Base-by-base conservation (phyloP, 805 yeast species). In the Nakazawaea wickerhamii region DNA sequence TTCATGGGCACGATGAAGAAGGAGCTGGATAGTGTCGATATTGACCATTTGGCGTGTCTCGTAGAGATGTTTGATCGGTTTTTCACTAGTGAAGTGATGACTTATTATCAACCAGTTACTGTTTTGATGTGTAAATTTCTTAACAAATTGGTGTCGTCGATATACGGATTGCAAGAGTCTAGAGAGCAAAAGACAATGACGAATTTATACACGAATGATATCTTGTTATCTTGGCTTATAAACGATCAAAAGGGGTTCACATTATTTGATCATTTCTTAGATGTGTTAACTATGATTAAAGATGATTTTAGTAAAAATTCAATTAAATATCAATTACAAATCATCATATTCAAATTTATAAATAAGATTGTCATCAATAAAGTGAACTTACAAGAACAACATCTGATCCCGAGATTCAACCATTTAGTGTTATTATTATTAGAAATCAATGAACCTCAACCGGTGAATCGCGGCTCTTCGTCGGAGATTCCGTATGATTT, bases 21-120 rank as follows among this genome's bases (percentile, higher is more conserved):
- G 13, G 27, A 25, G 27, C 13, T 13, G 9, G 27, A 25, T 9
- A 25, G 13, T 13, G 13, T 10, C 27, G 27, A 25, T 25, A 3
- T 25, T 9, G 8, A 19, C 4, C 6, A 35, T 23, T 25, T 23
- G 4, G n/a, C 28, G 4, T 6, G 18, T 7, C 14, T 33, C 20
- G 11, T 35, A 5, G 7, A 6, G 15, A 14, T 35, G 15, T 30
- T 30, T 5, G 41, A 38, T 28, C n/a, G 15, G 6, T 38, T 30
- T 30, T 23, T 38, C 41, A 28, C 26, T 5, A 7, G 11, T 13
- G 42, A 39, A 13, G 14, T 32, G 21, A 17, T 32, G 23, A 39
- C 42, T 18, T 39, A 39, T 30, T 39, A 39, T 31, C 37, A 23
- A 5, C 37, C 32, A 23, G 31, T 39, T 18, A 8, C 31, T 4